Percentiles rank a stretch among this genome's conserved stretches.
Conservation (phyloP, 306 rosid genomes). For the Fragaria iinumae region DNA sequence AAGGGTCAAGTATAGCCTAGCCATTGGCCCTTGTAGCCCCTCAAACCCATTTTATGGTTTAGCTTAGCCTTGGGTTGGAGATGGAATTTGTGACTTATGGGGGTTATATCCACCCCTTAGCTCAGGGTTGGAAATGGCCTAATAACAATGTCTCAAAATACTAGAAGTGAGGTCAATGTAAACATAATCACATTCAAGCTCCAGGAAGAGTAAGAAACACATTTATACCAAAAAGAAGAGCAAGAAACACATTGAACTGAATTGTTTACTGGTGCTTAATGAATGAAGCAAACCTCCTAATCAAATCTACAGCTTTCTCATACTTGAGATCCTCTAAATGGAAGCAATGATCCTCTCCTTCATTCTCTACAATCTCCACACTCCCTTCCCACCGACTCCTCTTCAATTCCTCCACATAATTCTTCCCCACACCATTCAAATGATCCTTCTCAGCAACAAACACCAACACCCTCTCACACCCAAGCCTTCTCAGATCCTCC, state of each 20-base stretch:
- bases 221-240: too few relatives aligned
- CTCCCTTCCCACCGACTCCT: conserved; percentile 52
- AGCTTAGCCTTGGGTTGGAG: too few relatives aligned
- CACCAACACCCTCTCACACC: conserved; percentile 41
- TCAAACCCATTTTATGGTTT: too few relatives aligned
- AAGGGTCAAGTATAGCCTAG: too few relatives aligned
- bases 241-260: background rate
- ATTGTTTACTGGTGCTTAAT: background rate
- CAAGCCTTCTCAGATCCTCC: conserved; percentile 42
- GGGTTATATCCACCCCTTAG: too few relatives aligned
- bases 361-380: conserved; percentile 41
- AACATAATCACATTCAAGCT: too few relatives aligned
- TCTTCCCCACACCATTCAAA: conserved; percentile 16
- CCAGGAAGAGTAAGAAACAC: too few relatives aligned
- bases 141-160: too few relatives aligned
- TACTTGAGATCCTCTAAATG: conserved; percentile 24
- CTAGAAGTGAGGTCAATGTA: background rate
- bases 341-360: conserved; percentile 38
- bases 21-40: too few relatives aligned
- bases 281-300: background rate
- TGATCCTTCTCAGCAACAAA: conserved; percentile 50
- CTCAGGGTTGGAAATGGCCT: too few relatives aligned
- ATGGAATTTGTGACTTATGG: too few relatives aligned
- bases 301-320: background rate
- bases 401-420: conserved; percentile 38